Evolutionary conservation across 73 alveolate genomes (phyloP).

Genomic region (Tetrahymena malaccensis): DNA sequence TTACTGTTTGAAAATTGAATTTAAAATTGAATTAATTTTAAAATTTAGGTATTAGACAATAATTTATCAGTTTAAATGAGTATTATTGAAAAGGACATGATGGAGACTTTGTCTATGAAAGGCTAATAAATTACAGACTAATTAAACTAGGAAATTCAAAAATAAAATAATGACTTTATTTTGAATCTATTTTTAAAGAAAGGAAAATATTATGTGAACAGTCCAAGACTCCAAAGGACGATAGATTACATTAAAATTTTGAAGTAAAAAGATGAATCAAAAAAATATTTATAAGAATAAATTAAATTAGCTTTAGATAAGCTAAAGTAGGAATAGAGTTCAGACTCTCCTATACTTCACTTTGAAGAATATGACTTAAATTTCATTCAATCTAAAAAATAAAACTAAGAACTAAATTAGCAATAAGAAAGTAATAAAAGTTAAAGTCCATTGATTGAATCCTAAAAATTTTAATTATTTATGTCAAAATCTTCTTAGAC

Average conservation of each 20-base stretch:
- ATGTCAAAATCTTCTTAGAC: neutral
- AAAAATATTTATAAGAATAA: neutral
- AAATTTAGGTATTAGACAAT: neutral
- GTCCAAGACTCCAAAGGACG: neutral
- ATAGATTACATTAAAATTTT: neutral
- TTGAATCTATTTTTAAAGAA: neutral
- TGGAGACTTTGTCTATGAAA: neutral
- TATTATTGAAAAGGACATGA: neutral
- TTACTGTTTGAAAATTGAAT: too few relatives aligned
- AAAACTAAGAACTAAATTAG: neutral
- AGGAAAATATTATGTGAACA: neutral
- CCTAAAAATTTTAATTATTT: neutral
- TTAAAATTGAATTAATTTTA: neutral
- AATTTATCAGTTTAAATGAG: neutral
- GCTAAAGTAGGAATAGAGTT: neutral
- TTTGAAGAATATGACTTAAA: neutral
- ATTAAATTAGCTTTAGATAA: neutral
- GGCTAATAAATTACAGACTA: neutral
- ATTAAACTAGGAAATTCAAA: neutral
- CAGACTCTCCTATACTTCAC: neutral
- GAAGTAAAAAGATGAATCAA: neutral
- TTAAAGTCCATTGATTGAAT: neutral
- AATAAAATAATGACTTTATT: neutral
- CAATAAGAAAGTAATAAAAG: too few relatives aligned
- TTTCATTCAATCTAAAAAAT: neutral